Base-by-base conservation (phyloP, 1,284 basidiomycete genomes). In the Malassezia yamatoensis region DNA sequence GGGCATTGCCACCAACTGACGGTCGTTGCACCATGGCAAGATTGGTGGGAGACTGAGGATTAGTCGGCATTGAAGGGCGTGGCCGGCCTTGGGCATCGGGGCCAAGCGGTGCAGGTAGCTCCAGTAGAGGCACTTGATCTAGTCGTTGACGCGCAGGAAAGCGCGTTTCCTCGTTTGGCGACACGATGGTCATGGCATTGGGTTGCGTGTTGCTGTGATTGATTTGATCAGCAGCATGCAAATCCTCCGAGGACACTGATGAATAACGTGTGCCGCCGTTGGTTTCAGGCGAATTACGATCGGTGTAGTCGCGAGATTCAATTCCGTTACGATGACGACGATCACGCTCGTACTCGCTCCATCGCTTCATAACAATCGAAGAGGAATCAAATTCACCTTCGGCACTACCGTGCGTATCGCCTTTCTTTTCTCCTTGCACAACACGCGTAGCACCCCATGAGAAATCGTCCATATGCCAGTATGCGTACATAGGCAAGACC, bases 311-410 rank as follows among this genome's bases (percentile, higher is more conserved):
- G 60, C 86, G 81, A 15, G 87, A 88, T 63, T 85, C 82, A 9
- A 82, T 83, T 15, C 89, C 89, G 66, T 78, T 85, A 81, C 85
- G 90, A 87, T 88, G 96, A 61, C 91, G 81, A 63, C 93, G 80
- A 68, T 96, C 94, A 51, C 93, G 81, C 79, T 98, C 94, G 76
- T 94, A 98, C 78, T 98, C 94, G 47, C 85, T 88, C 93, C 93
- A 98, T 47, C 90, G 83, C 80, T 96, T 98, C 94, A 96, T 96
- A 38, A 93, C 86, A 70, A 98, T 98, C 78, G 93, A 83, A 49
- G 83, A 83, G 36, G 90, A 90, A 78, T 98, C 93, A 70, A 98
- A 98, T 73, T 87, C 86, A 75, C 93, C 94, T 58, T 87, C 68
- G 10, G 66, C 64, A 24, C 66, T 64, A 40, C 67, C 66, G 54